Evolutionary conservation across 371 early-diverging fungal species (phyloP).

Genomic region (Cokeromyces recurvatus): DNA sequence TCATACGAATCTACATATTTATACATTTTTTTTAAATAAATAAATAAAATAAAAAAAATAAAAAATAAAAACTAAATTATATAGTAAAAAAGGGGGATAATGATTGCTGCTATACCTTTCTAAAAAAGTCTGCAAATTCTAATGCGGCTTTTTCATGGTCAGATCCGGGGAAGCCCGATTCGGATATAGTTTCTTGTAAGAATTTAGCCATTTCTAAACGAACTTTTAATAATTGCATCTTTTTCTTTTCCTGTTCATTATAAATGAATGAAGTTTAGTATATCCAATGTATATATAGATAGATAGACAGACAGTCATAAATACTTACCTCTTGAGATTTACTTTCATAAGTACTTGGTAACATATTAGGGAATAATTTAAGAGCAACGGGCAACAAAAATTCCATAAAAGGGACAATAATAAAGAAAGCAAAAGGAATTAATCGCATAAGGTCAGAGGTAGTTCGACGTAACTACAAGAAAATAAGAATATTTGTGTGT

Average conservation of each 20-base stretch:
- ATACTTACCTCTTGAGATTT: constrained; percentile 67
- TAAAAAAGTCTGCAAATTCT: constrained; percentile 79
- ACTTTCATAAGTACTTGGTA: constrained; percentile 94
- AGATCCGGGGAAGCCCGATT: constrained; percentile 66
- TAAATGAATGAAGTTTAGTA: too few relatives aligned
- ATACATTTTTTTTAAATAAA: too few relatives aligned
- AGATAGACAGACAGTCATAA: too few relatives aligned
- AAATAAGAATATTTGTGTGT: neutral
- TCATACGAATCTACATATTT: constrained; percentile 70
- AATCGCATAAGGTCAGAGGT: constrained; percentile 84
- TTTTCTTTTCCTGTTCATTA: constrained; percentile 82
- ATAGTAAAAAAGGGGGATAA: too few relatives aligned
- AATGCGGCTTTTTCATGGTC: constrained; percentile 59
- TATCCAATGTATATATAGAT: too few relatives aligned
- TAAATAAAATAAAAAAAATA: too few relatives aligned
- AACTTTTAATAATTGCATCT: constrained; percentile 80
- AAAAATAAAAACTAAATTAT: too few relatives aligned
- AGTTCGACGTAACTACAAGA: constrained; percentile 71
- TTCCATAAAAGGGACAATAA: constrained; percentile 95
- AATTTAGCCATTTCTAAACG: constrained; percentile 93
- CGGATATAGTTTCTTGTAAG: constrained; percentile 92
- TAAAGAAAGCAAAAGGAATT: constrained; percentile 89
- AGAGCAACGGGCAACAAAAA: constrained; percentile 87
- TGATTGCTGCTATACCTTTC: constrained; percentile 59
- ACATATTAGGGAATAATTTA: constrained; percentile 94